Evolutionary conservation across 345 rosid genomes (phyloP).

Genomic region (Linum tenue): DNA sequence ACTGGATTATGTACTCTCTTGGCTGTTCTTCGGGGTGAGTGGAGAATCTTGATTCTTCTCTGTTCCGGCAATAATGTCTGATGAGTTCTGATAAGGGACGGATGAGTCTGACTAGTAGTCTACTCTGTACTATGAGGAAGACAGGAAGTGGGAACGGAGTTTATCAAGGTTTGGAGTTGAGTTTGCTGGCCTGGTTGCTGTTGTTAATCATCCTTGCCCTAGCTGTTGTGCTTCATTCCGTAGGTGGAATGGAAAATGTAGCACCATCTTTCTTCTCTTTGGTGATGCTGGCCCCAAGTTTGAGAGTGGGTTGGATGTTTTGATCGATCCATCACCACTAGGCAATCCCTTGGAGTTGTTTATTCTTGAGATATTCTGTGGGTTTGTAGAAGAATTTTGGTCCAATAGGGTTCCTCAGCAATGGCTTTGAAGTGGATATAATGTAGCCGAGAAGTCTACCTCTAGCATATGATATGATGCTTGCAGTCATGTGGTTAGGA

Average conservation of each 20-base stretch:
- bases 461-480: not conserved
- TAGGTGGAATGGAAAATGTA: not conserved
- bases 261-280: not conserved
- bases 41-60: not conserved
- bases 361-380: no score
- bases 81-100: not conserved
- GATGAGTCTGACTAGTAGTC: not conserved
- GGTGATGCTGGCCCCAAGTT: not conserved
- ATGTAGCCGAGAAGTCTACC: not conserved
- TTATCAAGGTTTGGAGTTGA: not conserved
- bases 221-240: not conserved
- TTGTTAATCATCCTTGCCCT: not conserved
- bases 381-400: no score
- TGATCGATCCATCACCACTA: no score
- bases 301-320: not conserved
- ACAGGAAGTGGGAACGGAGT: not conserved
- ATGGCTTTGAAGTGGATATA: not conserved
- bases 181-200: not conserved
- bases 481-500: not conserved
- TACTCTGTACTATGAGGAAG: not conserved
- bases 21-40: not conserved
- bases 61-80: not conserved
- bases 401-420: no score
- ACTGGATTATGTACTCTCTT: not conserved
- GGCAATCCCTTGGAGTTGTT: no score